Percentiles rank a stretch among this genome's conserved stretches.
Conservation (phyloP, 1,284 basidiomycete genomes). For the Rhizoctonia solani region DNA sequence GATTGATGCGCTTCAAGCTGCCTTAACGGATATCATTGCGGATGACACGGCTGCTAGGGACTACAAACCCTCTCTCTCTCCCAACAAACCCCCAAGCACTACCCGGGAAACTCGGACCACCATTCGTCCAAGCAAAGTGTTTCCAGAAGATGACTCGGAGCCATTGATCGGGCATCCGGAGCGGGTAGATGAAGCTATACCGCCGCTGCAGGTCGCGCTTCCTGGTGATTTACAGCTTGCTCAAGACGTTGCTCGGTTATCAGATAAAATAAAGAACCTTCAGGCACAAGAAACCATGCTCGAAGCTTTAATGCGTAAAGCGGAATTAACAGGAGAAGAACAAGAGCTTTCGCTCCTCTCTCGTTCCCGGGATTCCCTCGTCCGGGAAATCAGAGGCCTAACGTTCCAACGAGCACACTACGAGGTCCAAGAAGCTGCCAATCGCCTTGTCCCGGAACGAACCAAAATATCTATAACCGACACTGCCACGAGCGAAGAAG, state of each 20-base stretch:
- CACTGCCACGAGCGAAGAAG: conserved; percentile 72
- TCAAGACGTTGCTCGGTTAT: conserved; percentile 76
- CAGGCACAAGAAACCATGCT: conserved; percentile 82
- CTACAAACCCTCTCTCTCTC: not conserved
- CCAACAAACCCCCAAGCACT: not conserved
- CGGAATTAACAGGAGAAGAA: conserved; percentile 88
- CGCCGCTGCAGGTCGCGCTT: conserved; percentile 69
- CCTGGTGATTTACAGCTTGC: conserved; percentile 87
- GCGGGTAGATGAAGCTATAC: conserved; percentile 39
- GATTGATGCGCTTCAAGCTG: conserved; percentile 93
- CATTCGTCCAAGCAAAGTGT: conserved; percentile 9
- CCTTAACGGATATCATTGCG: conserved; percentile 91
- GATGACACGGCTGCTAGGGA: conserved; percentile 55
- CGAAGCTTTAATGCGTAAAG: conserved; percentile 86
- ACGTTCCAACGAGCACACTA: conserved; percentile 89
- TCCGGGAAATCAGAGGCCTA: conserved; percentile 80
- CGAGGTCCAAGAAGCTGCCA: conserved; percentile 86
- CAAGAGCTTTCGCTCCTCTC: conserved; percentile 82
- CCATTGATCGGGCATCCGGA: conserved; percentile 36
- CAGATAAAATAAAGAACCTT: conserved; percentile 73
- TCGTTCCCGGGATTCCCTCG: conserved; percentile 79
- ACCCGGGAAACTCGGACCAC: not conserved
- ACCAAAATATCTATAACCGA: conserved; percentile 79
- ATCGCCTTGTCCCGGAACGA: conserved; percentile 76
- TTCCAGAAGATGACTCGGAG: conserved; percentile 49